Evolutionary conservation across 2,329 filamentous ascomycete genomes (phyloP).

Genomic region (Diaporthe batatas): DNA sequence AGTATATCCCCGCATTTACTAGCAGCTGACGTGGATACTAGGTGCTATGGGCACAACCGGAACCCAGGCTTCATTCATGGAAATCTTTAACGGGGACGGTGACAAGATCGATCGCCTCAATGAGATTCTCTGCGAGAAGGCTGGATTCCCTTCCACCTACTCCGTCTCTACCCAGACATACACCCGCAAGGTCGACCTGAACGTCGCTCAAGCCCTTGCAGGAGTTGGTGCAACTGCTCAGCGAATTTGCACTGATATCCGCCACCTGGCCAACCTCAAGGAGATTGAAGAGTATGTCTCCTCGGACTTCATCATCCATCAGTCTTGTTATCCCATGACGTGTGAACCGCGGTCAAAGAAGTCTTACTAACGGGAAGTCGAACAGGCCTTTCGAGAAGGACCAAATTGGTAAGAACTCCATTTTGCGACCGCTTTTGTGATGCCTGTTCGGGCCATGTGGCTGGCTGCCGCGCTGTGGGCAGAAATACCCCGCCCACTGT

Average conservation of each 20-base stretch:
- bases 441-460: not conserved
- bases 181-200: constrained; percentile 84
- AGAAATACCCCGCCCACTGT: not conserved
- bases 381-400: constrained; percentile 51
- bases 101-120: constrained; percentile 68
- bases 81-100: constrained; percentile 62
- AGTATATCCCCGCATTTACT: not conserved
- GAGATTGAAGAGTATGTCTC: constrained; percentile 77
- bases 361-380: not conserved
- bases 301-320: constrained; percentile 73
- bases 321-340: not conserved
- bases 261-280: constrained; percentile 81
- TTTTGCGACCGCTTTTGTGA: not conserved
- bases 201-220: constrained; percentile 83
- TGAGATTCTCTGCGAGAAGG: constrained; percentile 66
- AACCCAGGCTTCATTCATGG: constrained; percentile 74
- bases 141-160: constrained; percentile 66
- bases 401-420: constrained; percentile 78
- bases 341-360: not conserved
- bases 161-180: constrained; percentile 76
- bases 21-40: constrained; percentile 49
- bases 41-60: constrained; percentile 74
- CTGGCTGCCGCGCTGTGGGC: not conserved
- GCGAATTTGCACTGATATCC: constrained; percentile 80
- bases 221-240: constrained; percentile 85